Base-by-base conservation (phyloP, 2,329 filamentous ascomycete genomes). In the Diaporthe ilicicola region DNA sequence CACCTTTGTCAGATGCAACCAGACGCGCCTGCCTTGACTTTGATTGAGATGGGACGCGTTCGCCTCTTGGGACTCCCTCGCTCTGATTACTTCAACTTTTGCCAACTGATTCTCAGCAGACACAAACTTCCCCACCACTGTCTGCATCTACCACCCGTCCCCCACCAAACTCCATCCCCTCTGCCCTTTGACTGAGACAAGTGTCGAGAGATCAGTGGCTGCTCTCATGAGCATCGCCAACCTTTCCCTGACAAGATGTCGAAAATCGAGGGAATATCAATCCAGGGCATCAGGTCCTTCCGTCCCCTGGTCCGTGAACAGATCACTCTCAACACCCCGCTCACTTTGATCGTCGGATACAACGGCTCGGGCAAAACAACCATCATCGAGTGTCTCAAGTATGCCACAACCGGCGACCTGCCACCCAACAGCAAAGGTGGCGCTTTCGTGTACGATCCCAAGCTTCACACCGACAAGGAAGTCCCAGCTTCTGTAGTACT, bases 311-410 rank as follows among this genome's bases (percentile, higher is more conserved):
- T 88, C 72, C 88, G 88, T 74, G 93, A 98, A 82, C 92, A 89
- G 46, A 97, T 98, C 34, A 76, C 75, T 27, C 98, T 99, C 81
- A 91, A 94, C 74, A 92, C 93, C 0, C 97, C 96, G 32, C 87
- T 99, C 70, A 99, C 96, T 15, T 88, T 99, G 73, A 99, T 99
- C 76, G 97, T 99, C 71, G 96, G 96, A 71, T 94, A 94, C 82
- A 99, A 99, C 84, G 96, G 96, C 69, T 98, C 95, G 1, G 96
- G 96, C 73, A 99, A 99, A 84, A 99, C 96, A 12, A 98, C 96
- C 70, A 97, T 99, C 79, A 99, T 99, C 82, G 96, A 99, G 82
- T 97, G 94, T 80, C 92, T 99, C 78, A 98, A 98, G 80, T 99
- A 98, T 90, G 95, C 94, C 66, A 98, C 97, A 22, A 98, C 95